Conservation (phyloP, 306 rosid species). For the Amphicarpaea edgeworthii region DNA sequence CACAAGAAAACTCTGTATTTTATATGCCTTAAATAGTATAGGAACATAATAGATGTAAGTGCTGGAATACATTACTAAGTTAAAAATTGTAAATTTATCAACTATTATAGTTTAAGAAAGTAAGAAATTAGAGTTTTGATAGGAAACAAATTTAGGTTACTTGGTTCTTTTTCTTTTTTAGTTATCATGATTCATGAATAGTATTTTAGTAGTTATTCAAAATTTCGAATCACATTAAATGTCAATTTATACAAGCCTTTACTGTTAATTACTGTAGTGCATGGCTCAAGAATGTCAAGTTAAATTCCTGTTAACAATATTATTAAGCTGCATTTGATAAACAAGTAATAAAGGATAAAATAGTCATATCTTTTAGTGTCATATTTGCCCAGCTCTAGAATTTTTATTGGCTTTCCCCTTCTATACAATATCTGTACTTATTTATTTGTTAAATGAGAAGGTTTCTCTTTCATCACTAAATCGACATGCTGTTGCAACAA, state of each 20-base stretch:
- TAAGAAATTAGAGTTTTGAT: constrained; percentile 31
- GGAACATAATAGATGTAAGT: not conserved
- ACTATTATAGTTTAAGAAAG: not conserved
- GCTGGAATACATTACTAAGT: not conserved
- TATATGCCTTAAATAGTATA: constrained; percentile 18
- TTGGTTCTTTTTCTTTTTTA: constrained; percentile 8
- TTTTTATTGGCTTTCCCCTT: not conserved
- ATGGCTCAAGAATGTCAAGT: constrained; percentile 23
- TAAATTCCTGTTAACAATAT: constrained; percentile 1
- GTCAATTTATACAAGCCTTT: constrained; percentile 12
- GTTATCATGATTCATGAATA: constrained; percentile 12
- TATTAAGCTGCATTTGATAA: constrained; percentile 3
- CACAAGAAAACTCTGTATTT: not conserved
- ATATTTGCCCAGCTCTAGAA: constrained; percentile 36
- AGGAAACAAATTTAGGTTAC: constrained; percentile 11
- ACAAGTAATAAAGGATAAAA: constrained; percentile 25
- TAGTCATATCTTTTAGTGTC: constrained; percentile 38
- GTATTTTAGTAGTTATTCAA: constrained; percentile 10
- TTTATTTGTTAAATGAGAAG: constrained; percentile 69
- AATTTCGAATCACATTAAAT: constrained; percentile 4
- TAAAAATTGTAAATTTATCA: constrained; percentile 23
- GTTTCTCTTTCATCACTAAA: constrained; percentile 97
- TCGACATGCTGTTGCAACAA: constrained; percentile 98
- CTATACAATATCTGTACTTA: constrained; percentile 46
- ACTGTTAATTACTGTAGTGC: constrained; percentile 8